These are phyloP conservation scores for Agaricus blazei DNA, from an alignment of 768 basidiomycete genomes.

Conservation along the genomic window DNA sequence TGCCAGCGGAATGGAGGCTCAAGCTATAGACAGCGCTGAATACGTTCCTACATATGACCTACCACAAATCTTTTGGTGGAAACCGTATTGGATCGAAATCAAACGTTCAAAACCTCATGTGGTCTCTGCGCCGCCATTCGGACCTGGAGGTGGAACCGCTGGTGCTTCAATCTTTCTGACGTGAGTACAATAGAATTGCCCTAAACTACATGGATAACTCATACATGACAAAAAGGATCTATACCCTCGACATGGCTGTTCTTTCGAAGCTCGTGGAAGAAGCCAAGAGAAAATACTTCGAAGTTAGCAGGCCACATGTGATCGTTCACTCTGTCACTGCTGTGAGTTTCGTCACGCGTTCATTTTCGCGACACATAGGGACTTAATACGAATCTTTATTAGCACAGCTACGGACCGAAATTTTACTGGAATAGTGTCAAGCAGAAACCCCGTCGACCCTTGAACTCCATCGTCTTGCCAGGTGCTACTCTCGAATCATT, in stretches of 20 bases:
- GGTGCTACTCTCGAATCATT: constrained; percentile 41
- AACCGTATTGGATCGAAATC: constrained; percentile 34
- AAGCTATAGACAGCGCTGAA: constrained; percentile 27
- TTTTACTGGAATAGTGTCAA: constrained; percentile 42
- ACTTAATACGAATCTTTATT: background rate
- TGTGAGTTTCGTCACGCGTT: constrained; percentile 14
- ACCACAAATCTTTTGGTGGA: constrained; percentile 37
- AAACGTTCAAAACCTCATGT: constrained; percentile 18
- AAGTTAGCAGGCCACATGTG: constrained; percentile 29
- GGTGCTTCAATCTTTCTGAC: constrained; percentile 22
- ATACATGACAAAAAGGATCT: constrained; percentile 29
- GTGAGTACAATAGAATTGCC: constrained; percentile 21
- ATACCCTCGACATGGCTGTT: constrained; percentile 31
- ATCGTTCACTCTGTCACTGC: constrained; percentile 28
- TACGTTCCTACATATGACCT: constrained; percentile 34
- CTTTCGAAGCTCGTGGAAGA: constrained; percentile 32
- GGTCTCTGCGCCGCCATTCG: constrained; percentile 3
- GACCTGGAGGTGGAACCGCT: constrained; percentile 9
- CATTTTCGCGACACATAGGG: background rate
- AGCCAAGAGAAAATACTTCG: constrained; percentile 27
- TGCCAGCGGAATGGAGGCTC: constrained; percentile 8
- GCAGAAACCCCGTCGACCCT: constrained; percentile 43
- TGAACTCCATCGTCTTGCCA: constrained; percentile 48
- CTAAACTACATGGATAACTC: constrained; percentile 12
- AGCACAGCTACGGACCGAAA: constrained; percentile 32